Evolutionary conservation across 179 eudicot genomes (phyloP), one percentile per base, ranked within the genome.

Genomic region (Gypsophila paniculata): DNA sequence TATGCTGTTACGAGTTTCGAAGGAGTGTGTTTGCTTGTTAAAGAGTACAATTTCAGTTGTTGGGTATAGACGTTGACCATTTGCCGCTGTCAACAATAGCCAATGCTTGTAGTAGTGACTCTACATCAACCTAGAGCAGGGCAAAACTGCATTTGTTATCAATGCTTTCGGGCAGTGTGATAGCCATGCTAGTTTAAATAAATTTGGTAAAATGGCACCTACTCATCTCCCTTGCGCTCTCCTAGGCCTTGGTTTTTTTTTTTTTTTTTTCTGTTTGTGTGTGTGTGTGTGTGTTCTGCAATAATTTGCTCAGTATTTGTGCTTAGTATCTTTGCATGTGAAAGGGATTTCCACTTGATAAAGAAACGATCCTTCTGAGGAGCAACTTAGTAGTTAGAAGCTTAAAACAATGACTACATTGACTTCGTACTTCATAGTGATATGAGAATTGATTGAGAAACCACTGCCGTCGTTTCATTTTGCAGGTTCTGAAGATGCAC

Each of bases 401-500:
- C 4, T 29, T 29, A 1, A 29, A 29, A 29, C 49, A 21, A 22
- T 70, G 49, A 36, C 57, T 44, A n/a, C 18, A 23, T 34, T 58
- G 63, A 6, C 46, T 42, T 42, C 14, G 26, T 51, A 34, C 6
- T 17, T 54, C 38, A n/a, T n/a, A 15, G 39, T 23, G 6, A 25
- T 38, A 34, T 39, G 21, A 48, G 52, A 36, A 29, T n/a, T 57
- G 54, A 58, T 48, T 6, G 44, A 44, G 61, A 38, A 51, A 25
- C 54, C 57, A 25, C 53, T 23, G 18, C 3, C 39, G 9, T 34
- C n/a, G 52, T 59, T 13, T 60, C 48, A 64, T 32, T 58, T 26
- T 62, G 54, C 82, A 84, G 96, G 79, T 25, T 61, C 74, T 49
- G 86, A 74, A 67, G 91, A 88, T 78, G 88, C 88, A 70, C 75